Evolutionary conservation across 768 basidiomycete species (phyloP).

Genomic region (Tricholoma hemisulphureum): DNA sequence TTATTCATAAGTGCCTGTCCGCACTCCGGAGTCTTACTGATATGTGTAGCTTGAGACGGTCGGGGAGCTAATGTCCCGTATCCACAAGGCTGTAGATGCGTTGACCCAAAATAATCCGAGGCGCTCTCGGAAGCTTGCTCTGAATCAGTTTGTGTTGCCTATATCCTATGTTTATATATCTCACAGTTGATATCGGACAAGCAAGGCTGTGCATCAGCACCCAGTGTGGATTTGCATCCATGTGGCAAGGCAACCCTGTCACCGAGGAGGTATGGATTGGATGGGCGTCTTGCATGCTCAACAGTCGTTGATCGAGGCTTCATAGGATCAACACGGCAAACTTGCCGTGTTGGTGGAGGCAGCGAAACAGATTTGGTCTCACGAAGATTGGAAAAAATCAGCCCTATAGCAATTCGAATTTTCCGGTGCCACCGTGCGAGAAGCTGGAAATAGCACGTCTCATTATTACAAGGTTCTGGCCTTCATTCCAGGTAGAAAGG

Average conservation of each 20-base stretch:
- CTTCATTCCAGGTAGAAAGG: too few relatives aligned
- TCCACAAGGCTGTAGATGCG: not conserved
- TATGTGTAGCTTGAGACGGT: conserved; percentile 43
- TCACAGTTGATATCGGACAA: conserved; percentile 6
- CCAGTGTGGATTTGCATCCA: conserved; percentile 64
- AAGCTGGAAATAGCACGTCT: too few relatives aligned
- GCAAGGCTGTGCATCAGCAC: conserved; percentile 53
- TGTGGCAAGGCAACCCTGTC: conserved; percentile 57
- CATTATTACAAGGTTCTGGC: too few relatives aligned
- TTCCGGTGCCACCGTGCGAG: too few relatives aligned
- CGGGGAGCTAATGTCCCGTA: not conserved
- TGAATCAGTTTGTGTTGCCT: conserved; percentile 45
- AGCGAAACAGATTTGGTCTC: conserved; percentile 46
- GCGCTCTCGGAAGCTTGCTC: conserved; percentile 26
- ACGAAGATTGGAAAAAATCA: not conserved
- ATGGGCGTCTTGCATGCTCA: not conserved
- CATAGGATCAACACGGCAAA: conserved; percentile 50
- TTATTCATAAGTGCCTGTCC: not conserved
- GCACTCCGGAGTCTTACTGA: not conserved
- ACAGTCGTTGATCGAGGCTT: not conserved
- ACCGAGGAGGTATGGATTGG: conserved; percentile 41
- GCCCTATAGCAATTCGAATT: conserved; percentile 10
- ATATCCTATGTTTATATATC: not conserved
- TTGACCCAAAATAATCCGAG: not conserved
- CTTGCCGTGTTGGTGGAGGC: conserved; percentile 42